phyloP scores from a whole-genome alignment of 345 rosid genomes.

The Sonneratia caseolaris region DNA sequence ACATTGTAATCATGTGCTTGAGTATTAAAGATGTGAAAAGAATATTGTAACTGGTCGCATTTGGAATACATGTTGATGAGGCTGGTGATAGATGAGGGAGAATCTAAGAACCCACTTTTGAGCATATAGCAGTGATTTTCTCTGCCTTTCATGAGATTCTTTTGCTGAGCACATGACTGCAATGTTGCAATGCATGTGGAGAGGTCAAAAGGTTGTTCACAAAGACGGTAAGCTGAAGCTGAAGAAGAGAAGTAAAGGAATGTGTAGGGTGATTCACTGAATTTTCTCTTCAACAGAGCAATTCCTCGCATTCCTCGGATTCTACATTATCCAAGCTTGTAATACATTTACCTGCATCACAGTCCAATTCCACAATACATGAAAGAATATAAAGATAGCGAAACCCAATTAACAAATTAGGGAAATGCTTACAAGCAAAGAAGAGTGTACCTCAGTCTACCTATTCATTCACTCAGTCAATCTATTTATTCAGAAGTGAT shows the following conservation, averaged over 20 bases:
- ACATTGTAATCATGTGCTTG: conserved; percentile 24
- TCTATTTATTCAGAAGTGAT: background rate
- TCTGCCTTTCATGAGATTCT: conserved; percentile 22
- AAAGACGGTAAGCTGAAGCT: background rate
- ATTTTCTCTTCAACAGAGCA: background rate
- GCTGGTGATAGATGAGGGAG: conserved; percentile 43
- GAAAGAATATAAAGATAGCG: too few relatives aligned
- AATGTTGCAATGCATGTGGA: conserved; percentile 40
- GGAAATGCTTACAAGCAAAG: background rate
- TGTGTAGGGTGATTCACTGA: background rate
- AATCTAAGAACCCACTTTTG: conserved; percentile 28
- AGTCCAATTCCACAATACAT: too few relatives aligned
- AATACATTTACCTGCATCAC: too few relatives aligned
- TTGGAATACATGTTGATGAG: conserved; percentile 50
- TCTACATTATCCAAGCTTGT: too few relatives aligned
- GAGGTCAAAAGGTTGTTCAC: conserved; percentile 1
- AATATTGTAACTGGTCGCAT: conserved; percentile 27
- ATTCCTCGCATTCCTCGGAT: background rate
- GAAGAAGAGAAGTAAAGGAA: background rate
- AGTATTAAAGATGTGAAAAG: conserved; percentile 20
- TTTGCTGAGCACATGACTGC: conserved; percentile 39
- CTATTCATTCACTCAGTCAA: background rate
- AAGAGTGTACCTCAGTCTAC: background rate
- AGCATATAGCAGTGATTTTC: conserved; percentile 41
- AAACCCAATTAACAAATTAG: too few relatives aligned